Percentiles rank a stretch among this genome's conserved stretches.
phyloP scores from a whole-genome alignment of 345 rosid genomes.

The Diplotaxis tenuifolia region DNA sequence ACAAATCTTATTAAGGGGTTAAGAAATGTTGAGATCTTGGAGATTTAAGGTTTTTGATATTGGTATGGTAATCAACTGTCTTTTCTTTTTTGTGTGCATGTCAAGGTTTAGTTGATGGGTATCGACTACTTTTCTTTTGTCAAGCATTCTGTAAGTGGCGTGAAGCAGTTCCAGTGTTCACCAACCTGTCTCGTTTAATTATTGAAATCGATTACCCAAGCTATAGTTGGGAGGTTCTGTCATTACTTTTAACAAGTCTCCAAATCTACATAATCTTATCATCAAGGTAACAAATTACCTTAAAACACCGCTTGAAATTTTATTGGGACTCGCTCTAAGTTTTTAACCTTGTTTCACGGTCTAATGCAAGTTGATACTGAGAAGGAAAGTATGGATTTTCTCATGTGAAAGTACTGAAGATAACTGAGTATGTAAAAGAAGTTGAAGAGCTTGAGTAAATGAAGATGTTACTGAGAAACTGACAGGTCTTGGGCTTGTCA shows the following conservation, averaged over 20 bases:
- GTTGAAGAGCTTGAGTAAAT: background rate
- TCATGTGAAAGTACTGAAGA: background rate
- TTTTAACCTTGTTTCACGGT: background rate
- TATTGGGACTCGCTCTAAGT: background rate
- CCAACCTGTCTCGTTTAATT: background rate
- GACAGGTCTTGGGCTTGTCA: background rate
- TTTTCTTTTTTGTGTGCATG: no score
- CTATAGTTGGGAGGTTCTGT: background rate
- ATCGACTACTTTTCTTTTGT: background rate
- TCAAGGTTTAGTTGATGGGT: no score
- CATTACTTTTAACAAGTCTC: background rate
- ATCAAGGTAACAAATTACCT: background rate
- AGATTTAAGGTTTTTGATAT: background rate
- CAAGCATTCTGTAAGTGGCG: background rate
- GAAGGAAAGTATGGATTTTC: background rate
- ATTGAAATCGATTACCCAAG: background rate
- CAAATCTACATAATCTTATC: background rate
- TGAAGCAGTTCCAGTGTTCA: background rate
- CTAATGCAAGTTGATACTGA: background rate
- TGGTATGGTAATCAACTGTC: background rate
- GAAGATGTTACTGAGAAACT: background rate
- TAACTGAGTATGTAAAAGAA: background rate
- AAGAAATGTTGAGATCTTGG: conserved; percentile 16
- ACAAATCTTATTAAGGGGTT: conserved; percentile 18
- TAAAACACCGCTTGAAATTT: background rate